Evolutionary conservation across 768 basidiomycete genomes (phyloP).

Genomic region (Crepidotus variabilis): DNA sequence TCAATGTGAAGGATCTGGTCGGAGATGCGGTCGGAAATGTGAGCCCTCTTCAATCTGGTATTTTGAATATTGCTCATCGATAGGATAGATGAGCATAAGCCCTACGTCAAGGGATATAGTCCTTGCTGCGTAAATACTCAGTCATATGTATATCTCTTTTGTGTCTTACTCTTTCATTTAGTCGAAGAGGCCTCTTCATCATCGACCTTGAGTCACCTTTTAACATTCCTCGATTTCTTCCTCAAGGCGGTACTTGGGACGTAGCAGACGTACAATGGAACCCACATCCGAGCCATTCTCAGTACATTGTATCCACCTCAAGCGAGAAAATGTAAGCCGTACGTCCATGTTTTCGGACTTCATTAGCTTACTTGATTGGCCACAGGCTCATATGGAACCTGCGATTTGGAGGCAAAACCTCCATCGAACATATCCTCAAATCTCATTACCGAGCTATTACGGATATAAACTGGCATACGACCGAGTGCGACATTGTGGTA

Average conservation of each 20-base stretch:
- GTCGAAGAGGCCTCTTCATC: constrained; percentile 88
- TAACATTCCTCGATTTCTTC: constrained; percentile 87
- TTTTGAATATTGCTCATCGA: constrained; percentile 6
- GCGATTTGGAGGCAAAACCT: constrained; percentile 64
- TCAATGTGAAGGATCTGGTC: constrained; percentile 76
- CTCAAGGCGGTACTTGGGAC: constrained; percentile 96
- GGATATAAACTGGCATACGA: constrained; percentile 96
- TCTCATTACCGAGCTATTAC: constrained; percentile 95
- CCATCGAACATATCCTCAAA: constrained; percentile 80
- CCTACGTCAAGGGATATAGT: constrained; percentile 87
- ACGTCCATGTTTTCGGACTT: no score
- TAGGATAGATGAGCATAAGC: constrained; percentile 80
- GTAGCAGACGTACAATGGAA: constrained; percentile 95
- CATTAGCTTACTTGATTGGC: no score
- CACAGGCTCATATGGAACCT: constrained; percentile 93
- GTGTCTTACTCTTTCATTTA: constrained; percentile 17
- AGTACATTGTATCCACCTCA: constrained; percentile 86
- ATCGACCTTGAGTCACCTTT: constrained; percentile 89
- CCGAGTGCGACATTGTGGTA: constrained; percentile 78
- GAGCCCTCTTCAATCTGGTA: constrained; percentile 23
- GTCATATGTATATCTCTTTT: not conserved
- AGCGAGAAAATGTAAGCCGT: constrained; percentile 78
- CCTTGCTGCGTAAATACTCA: constrained; percentile 69
- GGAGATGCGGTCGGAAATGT: constrained; percentile 85
- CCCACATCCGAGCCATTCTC: constrained; percentile 68